Evolutionary conservation across 1,284 basidiomycete genomes (phyloP), one percentile per base, ranked within the genome.

Genomic region (Leccinum pallidistipes): DNA sequence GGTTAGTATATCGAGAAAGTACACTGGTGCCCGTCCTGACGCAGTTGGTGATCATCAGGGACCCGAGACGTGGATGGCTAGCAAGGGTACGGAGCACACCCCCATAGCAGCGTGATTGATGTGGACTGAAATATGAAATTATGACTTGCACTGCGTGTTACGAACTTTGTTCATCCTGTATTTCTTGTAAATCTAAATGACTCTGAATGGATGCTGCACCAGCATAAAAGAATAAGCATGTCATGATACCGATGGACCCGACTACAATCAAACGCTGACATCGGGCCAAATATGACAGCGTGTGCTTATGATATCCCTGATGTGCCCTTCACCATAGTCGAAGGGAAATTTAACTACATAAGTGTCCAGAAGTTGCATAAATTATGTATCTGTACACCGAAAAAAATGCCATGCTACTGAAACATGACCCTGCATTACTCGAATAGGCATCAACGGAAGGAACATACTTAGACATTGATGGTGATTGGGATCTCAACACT

Each of bases 401-500:
- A 16, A 38, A 38, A 38, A 38, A 38, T 16, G 38, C 7, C 38
- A 38, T 38, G 38, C 38, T 38, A 38, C 36, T 38, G 16, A 16
- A 38, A 38, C 38, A 16, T 38, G 38, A 2, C 38, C 38, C 1
- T 29, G 12, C 9, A 51, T 9, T 12, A 18, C 32, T 9, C 12
- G 49, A 27, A 32, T 16, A 24, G n/a, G 51, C 9, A 27, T n/a
- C 5, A 38, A 40, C 27, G 11, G 10, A 43, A 49, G 45, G 12
- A 53, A 6, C 16, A 43, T 24, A 18, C 24, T 62, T 47, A 69
- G 3, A 61, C 38, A 3, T 62, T 65, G 60, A 76, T 71, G 14
- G 51, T 62, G 29, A 72, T 69, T 14, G 50, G 14, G 8, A 12
- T 24, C 27, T 64, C 58, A 10, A 66, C 3, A 29, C 71, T 55